Conservation (phyloP, 2,329 filamentous ascomycete genomes). For the Colletotrichum euphorbiae region DNA sequence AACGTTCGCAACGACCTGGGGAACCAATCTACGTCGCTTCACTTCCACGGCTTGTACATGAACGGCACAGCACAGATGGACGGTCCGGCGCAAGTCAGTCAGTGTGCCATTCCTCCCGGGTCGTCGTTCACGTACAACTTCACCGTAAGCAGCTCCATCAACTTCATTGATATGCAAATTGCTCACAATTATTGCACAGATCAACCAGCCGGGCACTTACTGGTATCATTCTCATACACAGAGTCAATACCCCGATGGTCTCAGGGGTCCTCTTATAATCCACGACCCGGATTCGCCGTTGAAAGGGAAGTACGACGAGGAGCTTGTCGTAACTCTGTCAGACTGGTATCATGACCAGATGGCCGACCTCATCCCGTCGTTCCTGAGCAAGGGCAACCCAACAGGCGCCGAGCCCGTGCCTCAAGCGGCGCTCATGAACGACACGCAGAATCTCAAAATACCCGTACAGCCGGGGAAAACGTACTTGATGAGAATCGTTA, state of each 20-base stretch:
- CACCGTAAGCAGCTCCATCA: conserved; percentile 57
- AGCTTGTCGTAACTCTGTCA: conserved; percentile 72
- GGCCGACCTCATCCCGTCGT: conserved; percentile 56
- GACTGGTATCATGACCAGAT: conserved; percentile 78
- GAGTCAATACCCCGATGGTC: conserved; percentile 77
- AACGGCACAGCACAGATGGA: conserved; percentile 78
- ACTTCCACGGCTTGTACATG: conserved; percentile 79
- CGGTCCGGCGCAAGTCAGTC: conserved; percentile 73
- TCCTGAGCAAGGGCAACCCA: conserved; percentile 66
- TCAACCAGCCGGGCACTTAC: conserved; percentile 77
- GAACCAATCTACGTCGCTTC: conserved; percentile 72
- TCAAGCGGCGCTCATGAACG: conserved; percentile 76
- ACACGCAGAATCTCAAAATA: conserved; percentile 71
- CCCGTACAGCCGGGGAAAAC: conserved; percentile 74
- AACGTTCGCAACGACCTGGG: conserved; percentile 70
- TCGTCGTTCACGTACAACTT: conserved; percentile 77
- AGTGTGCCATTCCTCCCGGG: conserved; percentile 75
- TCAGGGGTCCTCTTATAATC: conserved; percentile 72
- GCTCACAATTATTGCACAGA: conserved; percentile 49
- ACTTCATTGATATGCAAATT: not conserved
- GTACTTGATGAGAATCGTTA: conserved; percentile 78
- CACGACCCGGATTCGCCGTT: conserved; percentile 73
- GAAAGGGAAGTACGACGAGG: conserved; percentile 68
- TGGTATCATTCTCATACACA: conserved; percentile 81
- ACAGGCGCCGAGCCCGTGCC: conserved; percentile 75